Evolutionary conservation across 2,329 filamentous ascomycete species (phyloP), one percentile per base, ranked within the genome.

Genomic region (Paraphoma sp.): DNA sequence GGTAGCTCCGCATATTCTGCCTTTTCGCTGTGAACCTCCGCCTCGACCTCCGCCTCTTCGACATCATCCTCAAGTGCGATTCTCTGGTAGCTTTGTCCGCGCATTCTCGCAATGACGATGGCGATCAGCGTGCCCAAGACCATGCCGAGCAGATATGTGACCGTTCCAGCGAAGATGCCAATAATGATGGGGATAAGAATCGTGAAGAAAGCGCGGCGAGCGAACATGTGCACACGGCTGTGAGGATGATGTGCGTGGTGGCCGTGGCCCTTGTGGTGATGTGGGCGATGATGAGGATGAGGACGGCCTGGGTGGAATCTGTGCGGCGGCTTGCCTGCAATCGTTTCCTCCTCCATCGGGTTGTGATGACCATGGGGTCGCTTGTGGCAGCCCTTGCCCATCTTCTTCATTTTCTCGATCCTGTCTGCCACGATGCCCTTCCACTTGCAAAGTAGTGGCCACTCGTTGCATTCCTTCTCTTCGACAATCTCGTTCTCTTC

Each of bases 161-260:
- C 82, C 52, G 91, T 83, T 69, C 89, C 90, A 44, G 88, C 87
- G 23, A 86, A 82, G 61, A 92, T 82, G 56, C 90, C 90, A 61
- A 91, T 82, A 50, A 89, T 77, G 51, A 91, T 81, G 1, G 90
- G 89, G 40, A 92, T 80, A 46, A 92, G 73, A 44, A 92, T 83
- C 59, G 88, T 86, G 38, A 86, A 80, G 60, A 84, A 80, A 48
- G 89, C 80, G 65, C 84, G 84, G 68, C 81, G 70, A 36, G 71
- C 52, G 57, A 75, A 72, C 66, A 65, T 70, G 48, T 69, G 65
- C 47, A 72, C 36, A 43, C 64, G 62, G 59, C 14, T 10, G 14
- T 36, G 33, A 36, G 33, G 33, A 36, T 70, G 64, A 47, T 64
- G 60, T 41, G 51, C 23, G 46, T 64, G 62, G 53, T 72, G 69